A percentile compares a stretch with the other conserved stretches of the same genome.
These are phyloP conservation scores for Senna siamea DNA, from an alignment of 306 rosid species.

Conservation along the genomic window DNA sequence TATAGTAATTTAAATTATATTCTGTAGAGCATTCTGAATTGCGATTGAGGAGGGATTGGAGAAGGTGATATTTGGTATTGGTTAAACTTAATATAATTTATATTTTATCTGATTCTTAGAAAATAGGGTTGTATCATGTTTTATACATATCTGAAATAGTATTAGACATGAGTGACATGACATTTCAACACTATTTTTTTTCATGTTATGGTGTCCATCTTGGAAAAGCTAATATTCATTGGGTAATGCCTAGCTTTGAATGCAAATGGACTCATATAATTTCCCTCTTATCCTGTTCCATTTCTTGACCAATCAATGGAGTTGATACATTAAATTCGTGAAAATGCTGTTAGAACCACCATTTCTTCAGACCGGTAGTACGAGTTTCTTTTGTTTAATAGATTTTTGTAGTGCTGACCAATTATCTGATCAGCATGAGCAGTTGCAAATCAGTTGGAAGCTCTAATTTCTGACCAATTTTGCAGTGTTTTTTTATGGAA, in stretches of 20 bases:
- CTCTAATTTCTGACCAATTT: background rate
- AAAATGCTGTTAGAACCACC: background rate
- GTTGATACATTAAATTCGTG: slow-evolving; percentile 36
- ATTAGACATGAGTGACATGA: no score
- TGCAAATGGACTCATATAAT: slow-evolving; percentile 59
- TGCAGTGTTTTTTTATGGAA: no score
- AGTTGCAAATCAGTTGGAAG: background rate
- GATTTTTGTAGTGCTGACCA: no score
- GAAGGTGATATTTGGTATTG: background rate
- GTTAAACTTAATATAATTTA: no score
- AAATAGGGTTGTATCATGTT: no score
- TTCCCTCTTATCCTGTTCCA: slow-evolving; percentile 49
- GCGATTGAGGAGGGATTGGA: background rate
- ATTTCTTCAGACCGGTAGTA: no score
- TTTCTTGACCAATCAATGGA: slow-evolving; percentile 35
- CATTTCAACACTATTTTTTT: no score
- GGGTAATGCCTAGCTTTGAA: slow-evolving; percentile 61
- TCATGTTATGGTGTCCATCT: slow-evolving; percentile 52
- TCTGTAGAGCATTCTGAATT: background rate
- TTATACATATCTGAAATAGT: no score
- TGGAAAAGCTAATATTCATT: slow-evolving; percentile 61
- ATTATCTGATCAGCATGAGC: no score
- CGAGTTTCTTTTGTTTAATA: background rate
- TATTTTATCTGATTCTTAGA: no score
- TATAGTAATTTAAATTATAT: background rate